phyloP scores from a whole-genome alignment of 1,284 basidiomycete species.

The Apiotrichum gracile region DNA sequence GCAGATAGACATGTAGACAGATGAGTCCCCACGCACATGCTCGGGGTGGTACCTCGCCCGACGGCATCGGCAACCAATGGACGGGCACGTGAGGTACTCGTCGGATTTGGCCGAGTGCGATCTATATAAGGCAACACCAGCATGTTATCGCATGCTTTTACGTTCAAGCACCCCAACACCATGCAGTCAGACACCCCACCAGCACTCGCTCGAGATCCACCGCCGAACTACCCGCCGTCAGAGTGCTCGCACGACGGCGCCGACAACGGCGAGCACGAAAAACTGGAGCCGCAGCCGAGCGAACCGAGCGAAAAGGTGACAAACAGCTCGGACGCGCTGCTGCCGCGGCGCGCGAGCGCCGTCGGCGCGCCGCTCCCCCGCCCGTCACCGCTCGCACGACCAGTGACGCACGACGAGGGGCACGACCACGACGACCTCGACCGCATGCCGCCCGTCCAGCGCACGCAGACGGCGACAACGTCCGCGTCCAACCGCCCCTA shows the following conservation, averaged over 20 bases:
- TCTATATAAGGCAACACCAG: too few species aligned
- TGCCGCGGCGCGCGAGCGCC: not conserved
- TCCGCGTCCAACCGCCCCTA: constrained; percentile 22
- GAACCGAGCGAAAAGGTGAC: not conserved
- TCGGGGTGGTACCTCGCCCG: not conserved
- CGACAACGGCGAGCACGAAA: not conserved
- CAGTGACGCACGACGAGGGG: not conserved
- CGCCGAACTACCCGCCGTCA: too few species aligned
- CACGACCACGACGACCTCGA: not conserved
- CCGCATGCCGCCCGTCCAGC: not conserved
- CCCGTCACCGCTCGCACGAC: too few species aligned
- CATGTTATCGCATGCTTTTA: too few species aligned
- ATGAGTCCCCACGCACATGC: not conserved
- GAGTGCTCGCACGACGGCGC: not conserved
- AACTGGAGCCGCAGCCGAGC: not conserved
- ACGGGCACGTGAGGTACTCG: not conserved
- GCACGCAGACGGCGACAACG: constrained; percentile 12
- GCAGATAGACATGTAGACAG: not conserved
- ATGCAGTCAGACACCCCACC: not conserved
- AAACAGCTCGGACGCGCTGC: not conserved
- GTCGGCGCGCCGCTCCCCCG: too few species aligned
- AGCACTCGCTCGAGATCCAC: too few species aligned
- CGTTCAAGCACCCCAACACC: too few species aligned
- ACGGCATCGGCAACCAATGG: not conserved
- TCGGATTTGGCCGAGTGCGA: not conserved